Base-by-base conservation (phyloP, 2,329 filamentous ascomycete species). In the Dothideomycetes sp. region DNA sequence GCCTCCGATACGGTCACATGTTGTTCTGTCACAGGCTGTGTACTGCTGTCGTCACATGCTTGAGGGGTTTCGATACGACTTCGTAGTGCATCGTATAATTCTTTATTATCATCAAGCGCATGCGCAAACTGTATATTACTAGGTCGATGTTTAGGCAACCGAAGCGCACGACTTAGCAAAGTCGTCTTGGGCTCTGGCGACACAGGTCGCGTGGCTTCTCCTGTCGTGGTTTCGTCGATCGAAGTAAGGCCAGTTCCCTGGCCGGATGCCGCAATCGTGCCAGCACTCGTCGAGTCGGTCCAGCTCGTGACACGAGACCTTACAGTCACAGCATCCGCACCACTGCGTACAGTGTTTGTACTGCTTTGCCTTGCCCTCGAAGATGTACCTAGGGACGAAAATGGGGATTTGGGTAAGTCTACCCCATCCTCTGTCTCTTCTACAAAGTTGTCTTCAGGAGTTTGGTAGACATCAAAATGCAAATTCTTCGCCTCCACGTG, bases 221-320 rank as follows among this genome's bases (percentile, higher is more conserved):
- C 20, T 8, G 35, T 15, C 17, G 32, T 25, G 13, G 39, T 33
- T 41, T 42, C 37, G 19, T 48, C 41, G 10, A 44, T 37, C 32
- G 41, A 10, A 42, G 39, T 10, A 25, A 43, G 17, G 44, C 45
- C 23, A n/a, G 17, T 20, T 24, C 41, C 34, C 30, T 24, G 22
- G 16, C 65, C 70, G 61, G 45, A 65, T 44, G 63, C 68, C 44
- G 56, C 74, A 5, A 69, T 59, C 3, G 73, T 69, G 3, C 73
- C 76, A 43, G 70, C 70, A 2, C 69, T 66, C 1, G 73, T 74
- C 0, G 80, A 82, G 46, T 77, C 75, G 4, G 73, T 73, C 82
- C 82, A 85, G 56, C 81, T 86, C 2, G 80, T 84, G 36, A 84
- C 74, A 16, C 80, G 64, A n/a, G 78, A 82, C 48, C 65, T 73